Evolutionary conservation across 768 basidiomycete species (phyloP), one percentile per base, ranked within the genome.

Genomic region (Udeniomyces megalosporus): DNA sequence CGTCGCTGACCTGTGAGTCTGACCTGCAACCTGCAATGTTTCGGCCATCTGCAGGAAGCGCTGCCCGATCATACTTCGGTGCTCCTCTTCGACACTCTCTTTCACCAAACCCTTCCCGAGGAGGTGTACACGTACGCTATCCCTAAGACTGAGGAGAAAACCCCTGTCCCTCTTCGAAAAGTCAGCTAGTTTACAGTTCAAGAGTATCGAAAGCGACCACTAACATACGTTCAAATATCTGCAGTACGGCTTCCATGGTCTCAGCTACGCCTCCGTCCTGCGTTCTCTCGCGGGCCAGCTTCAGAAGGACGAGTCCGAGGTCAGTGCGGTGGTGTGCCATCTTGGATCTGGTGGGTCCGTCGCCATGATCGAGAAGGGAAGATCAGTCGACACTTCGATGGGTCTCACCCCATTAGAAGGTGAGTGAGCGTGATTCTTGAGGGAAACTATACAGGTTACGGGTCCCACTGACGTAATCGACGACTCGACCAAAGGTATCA

Each of bases 301-400:
- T 11, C 61, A 76, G 4, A 84, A 84, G 76, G 74, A 78, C 1
- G 69, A 76, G 22, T 68, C 76, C 14, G 68, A 80, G 11, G 74
- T 84, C 50, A 88, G 84, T 70, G 77, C 92, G 55, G 88, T 93
- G 61, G 78, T 88, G 17, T 77, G 88, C 32, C 91, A 93, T 72
- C 80, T 93, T 60, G 90, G 90, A 4, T 87, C 86, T n/a, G 91
- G 91, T 15, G 90, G 89, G 0, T 88, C 84, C 15, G 81, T 79
- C 15, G 90, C 88, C 71, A 82, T 82, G 20, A 84, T 93, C 71
- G 77, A 78, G 53, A 70, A 77, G 44, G 91, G 91, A 24, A 75
- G 79, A 63, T 87, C 85, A 24, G 77, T 84, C 66, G 88, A 93
- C 72, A 92, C 88, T 1, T 32, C 52, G 42, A 95, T 95, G 91